Percentiles rank a stretch among this genome's conserved stretches.
phyloP scores from a whole-genome alignment of 352 stramenopile species.

The Pythium dissotocum region DNA sequence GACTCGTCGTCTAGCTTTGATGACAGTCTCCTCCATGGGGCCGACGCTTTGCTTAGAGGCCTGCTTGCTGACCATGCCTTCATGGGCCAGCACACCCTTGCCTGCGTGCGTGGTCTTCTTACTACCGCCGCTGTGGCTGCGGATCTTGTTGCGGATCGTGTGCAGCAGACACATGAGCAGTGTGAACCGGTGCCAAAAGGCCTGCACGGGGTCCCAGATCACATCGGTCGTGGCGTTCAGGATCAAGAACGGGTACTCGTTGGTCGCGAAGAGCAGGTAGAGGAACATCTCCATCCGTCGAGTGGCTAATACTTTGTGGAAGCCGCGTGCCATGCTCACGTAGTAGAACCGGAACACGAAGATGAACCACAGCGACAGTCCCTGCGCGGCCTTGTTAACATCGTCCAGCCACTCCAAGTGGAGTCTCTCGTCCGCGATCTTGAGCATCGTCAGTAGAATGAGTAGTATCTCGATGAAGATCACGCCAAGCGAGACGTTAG shows the following conservation, averaged over 20 bases:
- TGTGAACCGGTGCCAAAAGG: constrained; percentile 13
- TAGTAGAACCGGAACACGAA: constrained; percentile 21
- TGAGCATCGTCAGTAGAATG: constrained; percentile 15
- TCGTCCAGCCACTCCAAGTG: constrained; percentile 11
- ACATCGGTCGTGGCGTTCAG: neutral
- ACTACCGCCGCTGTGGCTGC: neutral
- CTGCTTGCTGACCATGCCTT: neutral
- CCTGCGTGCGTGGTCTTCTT: neutral
- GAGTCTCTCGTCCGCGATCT: neutral
- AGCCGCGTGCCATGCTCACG: constrained; percentile 12
- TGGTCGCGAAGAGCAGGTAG: constrained; percentile 34
- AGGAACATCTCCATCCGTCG: constrained; percentile 24
- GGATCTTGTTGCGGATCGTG: neutral
- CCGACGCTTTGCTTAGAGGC: neutral
- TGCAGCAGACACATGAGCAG: neutral
- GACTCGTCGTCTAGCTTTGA: neutral
- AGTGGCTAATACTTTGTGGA: neutral
- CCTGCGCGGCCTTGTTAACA: constrained; percentile 16
- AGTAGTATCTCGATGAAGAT: constrained; percentile 24
- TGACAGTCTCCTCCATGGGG: neutral
- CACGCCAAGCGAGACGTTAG: constrained; percentile 15
- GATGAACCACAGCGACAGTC: constrained; percentile 8
- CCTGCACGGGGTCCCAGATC: constrained; percentile 9
- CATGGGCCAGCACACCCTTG: neutral
- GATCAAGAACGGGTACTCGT: constrained; percentile 41